A percentile compares a stretch with the other conserved stretches of the same genome.
Evolutionary conservation across 805 yeast species (phyloP).

Genomic region (Hanseniaspora lindneri): DNA sequence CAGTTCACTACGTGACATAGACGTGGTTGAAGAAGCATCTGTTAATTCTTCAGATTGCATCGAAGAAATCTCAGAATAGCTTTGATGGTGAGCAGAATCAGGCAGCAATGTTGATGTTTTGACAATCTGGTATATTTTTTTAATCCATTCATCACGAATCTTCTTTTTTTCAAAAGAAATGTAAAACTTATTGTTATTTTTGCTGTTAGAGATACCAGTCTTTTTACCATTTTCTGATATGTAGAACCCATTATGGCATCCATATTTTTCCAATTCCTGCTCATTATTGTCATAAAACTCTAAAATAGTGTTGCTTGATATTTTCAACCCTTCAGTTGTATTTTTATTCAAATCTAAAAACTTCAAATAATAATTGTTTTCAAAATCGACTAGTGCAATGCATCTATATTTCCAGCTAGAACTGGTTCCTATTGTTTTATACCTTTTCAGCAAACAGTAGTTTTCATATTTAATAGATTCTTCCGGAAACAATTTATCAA

Average conservation of each 20-base stretch:
- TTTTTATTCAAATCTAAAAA: constrained; percentile 35
- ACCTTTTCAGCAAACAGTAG: constrained; percentile 48
- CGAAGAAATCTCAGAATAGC: constrained; percentile 1
- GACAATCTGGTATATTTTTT: constrained; percentile 1
- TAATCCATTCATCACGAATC: constrained; percentile 44
- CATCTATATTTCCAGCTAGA: constrained; percentile 57
- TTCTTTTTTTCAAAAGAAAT: constrained; percentile 70
- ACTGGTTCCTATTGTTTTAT: constrained; percentile 42
- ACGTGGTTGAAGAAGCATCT: constrained; percentile 7
- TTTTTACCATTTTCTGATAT: constrained; percentile 33
- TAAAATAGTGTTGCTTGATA: constrained; percentile 29
- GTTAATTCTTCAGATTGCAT: constrained; percentile 4
- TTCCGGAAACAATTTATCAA: constrained; percentile 32
- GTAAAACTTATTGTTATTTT: constrained; percentile 60
- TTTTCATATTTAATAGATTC: constrained; percentile 51
- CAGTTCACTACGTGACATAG: constrained; percentile 30
- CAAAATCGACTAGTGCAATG: constrained; percentile 44
- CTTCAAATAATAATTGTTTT: constrained; percentile 36
- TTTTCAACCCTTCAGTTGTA: constrained; percentile 14
- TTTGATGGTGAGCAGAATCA: constrained; percentile 14
- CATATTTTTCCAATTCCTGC: constrained; percentile 27
- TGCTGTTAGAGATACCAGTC: constrained; percentile 29
- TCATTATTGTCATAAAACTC: constrained; percentile 31
- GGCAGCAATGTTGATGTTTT: constrained; percentile 1
- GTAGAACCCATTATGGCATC: constrained; percentile 29